Base-by-base conservation (phyloP, 495 filamentous ascomycete genomes). In the Melanomma pulvis-pyrius region DNA sequence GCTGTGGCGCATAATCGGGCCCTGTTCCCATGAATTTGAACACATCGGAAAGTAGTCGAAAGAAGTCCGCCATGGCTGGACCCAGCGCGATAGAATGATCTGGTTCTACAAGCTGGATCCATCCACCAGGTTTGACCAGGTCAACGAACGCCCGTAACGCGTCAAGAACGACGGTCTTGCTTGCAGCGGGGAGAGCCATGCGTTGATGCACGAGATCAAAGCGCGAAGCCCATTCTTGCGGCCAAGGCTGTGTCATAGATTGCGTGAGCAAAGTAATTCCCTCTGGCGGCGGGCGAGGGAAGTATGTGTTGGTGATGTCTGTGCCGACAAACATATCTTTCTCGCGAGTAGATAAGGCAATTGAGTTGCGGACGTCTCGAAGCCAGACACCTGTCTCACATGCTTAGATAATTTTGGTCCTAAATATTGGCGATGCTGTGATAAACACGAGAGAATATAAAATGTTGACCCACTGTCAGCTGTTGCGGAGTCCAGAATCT, bases 131-230 rank as follows among this genome's bases (percentile, higher is more conserved):
- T 15, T 48, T 56, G 25, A 36, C 3, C 32, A 56, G 53, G 53
- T 26, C 53, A 13, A 56, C 34, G 25, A 36, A 6, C 25, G 32
- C 19, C 3, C 2, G 4, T 7, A 56, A 15, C 7, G 22, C 53
- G 2, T 56, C 2, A 6, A 4, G 2, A 2, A 36, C 2, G 17
- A 19, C 9, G 13, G 12, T 56, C 6, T 3, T 4, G 9, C 53
- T 28, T 9, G 22, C 53, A 56, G 28, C 53, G 2, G 53, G 53
- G 34, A 34, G 53, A 15, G 53, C 53, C 11, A 36, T 19, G 25
- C 28, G 53, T 32, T 32, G 30, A n/a, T 56, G 53, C n/a, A 56
- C 53, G 25, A 56, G n/a, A 21, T 56, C 53, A 22, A 56, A 56
- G 9, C 8, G 6, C 9, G 7, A 6, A 4, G 2, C 3, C 53